Base-by-base conservation (phyloP, 192 early-diverging fungal species). In the Coemansia sp. region DNA sequence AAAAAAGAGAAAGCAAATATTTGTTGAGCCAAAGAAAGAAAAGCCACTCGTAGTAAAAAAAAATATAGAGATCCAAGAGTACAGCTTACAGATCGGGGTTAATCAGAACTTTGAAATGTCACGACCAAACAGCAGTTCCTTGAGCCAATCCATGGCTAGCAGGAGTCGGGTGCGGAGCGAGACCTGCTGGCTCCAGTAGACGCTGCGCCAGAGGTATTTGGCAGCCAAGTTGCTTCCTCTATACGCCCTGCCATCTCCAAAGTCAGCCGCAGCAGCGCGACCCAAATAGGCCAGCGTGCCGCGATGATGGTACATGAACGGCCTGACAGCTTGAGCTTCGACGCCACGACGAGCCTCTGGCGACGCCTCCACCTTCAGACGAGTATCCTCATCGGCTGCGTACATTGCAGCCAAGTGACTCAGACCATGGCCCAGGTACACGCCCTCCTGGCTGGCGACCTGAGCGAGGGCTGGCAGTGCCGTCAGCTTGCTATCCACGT, bases 61-160 rank as follows among this genome's bases (percentile, higher is more conserved):
- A 43, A 30, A 23, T 3, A 11, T 3, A 39, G 55, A 35, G 35
- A 35, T 35, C 35, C 35, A 3, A 35, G 35, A 40, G 28, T 16
- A 37, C 26, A 4, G 23, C 30, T 8, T 37, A 6, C 14, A 62
- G 38, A 52, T 66, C 30, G 3, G 59, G 19, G 39, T n/a, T 64
- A 28, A 9, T 69, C 39, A 84, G 42, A 84, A 84, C 32, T 62
- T 63, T 4, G 89, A 88, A 55, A 96, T 91, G 71, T 98, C 95
- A 38, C 95, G 88, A 26, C 96, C 96, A 85, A 96, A 96, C 14
- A 93, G 60, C 35, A 84, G 88, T 78, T 93, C 91, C 84, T 96
- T 96, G 69, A 85, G 76, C 95, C 96, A 98, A 78, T 98, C 96
- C 68, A 91, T 92, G 17, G 87, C 83, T 46, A 98, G 91, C 66